phyloP scores from a whole-genome alignment of 2,329 filamentous ascomycete genomes.

The Arthrobotrys sphaeroides region DNA sequence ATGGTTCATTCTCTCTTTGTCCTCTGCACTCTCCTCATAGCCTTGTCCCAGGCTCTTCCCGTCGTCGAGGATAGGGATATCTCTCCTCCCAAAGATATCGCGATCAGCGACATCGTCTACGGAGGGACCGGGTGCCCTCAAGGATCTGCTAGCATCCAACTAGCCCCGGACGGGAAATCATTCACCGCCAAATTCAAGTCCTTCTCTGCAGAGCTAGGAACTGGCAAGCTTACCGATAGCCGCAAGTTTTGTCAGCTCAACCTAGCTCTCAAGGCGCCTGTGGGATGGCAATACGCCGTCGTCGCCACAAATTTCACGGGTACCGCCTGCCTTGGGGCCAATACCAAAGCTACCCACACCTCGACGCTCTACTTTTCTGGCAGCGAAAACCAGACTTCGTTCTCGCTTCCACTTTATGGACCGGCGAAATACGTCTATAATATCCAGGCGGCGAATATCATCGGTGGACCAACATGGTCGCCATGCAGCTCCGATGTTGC shows the following conservation, averaged over 20 bases:
- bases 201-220: conserved; percentile 21
- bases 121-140: conserved; percentile 37
- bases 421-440: conserved; percentile 23
- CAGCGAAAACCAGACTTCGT: neutral
- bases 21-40: neutral
- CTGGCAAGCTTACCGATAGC: neutral
- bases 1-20: neutral
- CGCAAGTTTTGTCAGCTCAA: conserved; percentile 38
- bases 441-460: neutral
- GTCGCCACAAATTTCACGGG: conserved; percentile 27
- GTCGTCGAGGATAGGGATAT: neutral
- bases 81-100: conserved; percentile 7
- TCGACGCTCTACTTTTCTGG: conserved; percentile 35
- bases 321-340: neutral
- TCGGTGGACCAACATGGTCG: conserved; percentile 6
- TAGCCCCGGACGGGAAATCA: conserved; percentile 2
- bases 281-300: conserved; percentile 35
- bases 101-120: conserved; percentile 29
- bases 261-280: conserved; percentile 6
- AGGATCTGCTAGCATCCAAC: conserved; percentile 17
- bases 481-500: conserved; percentile 6
- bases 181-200: conserved; percentile 17
- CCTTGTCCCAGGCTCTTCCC: neutral
- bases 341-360: conserved; percentile 16
- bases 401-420: conserved; percentile 9